Base-by-base conservation (phyloP, 2,329 filamentous ascomycete species). In the Moelleriella libera region DNA sequence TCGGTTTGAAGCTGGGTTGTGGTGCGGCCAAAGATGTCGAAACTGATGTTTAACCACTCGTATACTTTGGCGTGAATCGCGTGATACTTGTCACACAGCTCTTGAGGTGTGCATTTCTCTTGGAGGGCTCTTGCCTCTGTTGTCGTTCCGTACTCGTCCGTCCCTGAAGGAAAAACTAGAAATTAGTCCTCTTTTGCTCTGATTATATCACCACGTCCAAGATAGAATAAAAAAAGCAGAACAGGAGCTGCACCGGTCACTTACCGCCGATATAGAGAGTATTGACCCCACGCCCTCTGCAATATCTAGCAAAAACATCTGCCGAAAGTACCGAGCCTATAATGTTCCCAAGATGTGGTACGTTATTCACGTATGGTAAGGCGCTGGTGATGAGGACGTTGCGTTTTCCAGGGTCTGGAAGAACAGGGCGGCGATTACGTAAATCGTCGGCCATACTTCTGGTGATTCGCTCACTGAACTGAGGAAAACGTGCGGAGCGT, bases 61-160 rank as follows among this genome's bases (percentile, higher is more conserved):
- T 94, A 94, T 53, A 92, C 82, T 45, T 83, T 84, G 53, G 84
- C 78, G 66, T 94, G 88, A 45, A 90, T 78, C 54, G 78, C 78
- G 67, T 88, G 83, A 70, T 89, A 94, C 67, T 94, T 89, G 64
- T 83, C 76, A 68, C 88, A 94, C 5, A 94, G 76, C 60, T 87
- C 75, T 57, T 82, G 73, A 14, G 87, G 86, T 9, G 80, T 85
- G 52, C 85, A 70, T 8, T 80, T 79, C 60, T 88, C 85, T 60
- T 88, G 84, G 41, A 92, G 75, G 3, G 87, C 87, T 67, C 89
- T 90, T 12, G 87, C 90, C 65, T 94, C 87, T 21, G 87, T 90
- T 12, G 88, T 86, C 7, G 87, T 94, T 48, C 87, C 88, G 62
- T 94, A 94, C 66, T 94, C 85, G 67, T 94, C 87, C 43, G 44